These are phyloP conservation scores for Ceriops decandra DNA, from an alignment of 345 rosid species.

Conservation along the genomic window DNA sequence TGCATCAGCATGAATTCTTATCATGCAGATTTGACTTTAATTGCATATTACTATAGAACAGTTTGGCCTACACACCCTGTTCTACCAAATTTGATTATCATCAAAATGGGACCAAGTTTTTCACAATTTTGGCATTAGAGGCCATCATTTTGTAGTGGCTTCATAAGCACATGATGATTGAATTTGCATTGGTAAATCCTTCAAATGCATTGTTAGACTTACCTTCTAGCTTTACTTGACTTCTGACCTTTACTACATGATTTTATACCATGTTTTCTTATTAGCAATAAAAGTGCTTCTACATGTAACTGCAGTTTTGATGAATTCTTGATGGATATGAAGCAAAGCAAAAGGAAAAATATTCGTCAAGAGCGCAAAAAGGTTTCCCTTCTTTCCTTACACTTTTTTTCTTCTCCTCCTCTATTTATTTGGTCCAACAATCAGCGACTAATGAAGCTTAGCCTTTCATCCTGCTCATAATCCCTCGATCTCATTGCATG, in stretches of 20 bases:
- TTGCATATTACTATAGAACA: too few relatives aligned
- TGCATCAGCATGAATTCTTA: too few relatives aligned
- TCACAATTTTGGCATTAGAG: too few relatives aligned
- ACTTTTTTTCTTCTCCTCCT: background rate
- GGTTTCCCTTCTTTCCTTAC: conserved; percentile 38
- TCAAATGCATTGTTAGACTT: background rate
- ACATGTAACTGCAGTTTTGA: conserved; percentile 57
- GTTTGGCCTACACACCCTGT: too few relatives aligned
- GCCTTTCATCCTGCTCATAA: too few relatives aligned
- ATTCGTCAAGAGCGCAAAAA: conserved; percentile 91
- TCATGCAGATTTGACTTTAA: too few relatives aligned
- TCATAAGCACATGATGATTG: too few relatives aligned
- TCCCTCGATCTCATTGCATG: background rate
- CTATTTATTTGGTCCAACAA: background rate
- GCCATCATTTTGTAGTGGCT: too few relatives aligned
- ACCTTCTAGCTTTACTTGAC: background rate
- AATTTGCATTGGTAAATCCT: background rate
- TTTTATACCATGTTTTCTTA: background rate
- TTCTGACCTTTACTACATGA: background rate
- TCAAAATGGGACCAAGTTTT: too few relatives aligned
- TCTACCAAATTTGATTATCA: too few relatives aligned
- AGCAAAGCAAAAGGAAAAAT: conserved; percentile 85
- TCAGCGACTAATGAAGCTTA: too few relatives aligned
- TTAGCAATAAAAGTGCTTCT: background rate
- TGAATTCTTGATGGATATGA: conserved; percentile 95